These are phyloP conservation scores for Exserohilum turcica DNA, from an alignment of 2,329 filamentous ascomycete species.

Conservation along the genomic window DNA sequence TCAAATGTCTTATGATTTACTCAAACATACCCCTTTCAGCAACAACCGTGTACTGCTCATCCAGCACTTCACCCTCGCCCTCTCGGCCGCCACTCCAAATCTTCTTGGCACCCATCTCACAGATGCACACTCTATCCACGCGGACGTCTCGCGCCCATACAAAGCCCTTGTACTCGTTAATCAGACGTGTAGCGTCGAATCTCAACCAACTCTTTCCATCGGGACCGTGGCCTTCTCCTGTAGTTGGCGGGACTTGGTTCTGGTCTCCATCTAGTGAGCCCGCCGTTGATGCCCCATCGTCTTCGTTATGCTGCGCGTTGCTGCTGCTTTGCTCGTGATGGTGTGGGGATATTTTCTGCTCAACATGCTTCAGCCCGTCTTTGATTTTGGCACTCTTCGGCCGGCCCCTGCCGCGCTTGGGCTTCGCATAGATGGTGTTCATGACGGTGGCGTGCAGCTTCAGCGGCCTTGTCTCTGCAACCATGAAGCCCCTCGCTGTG, in stretches of 20 bases:
- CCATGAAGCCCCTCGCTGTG: constrained; percentile 60
- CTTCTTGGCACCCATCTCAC: constrained; percentile 83
- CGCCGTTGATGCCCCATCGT: constrained; percentile 10
- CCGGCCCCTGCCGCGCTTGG: constrained; percentile 38
- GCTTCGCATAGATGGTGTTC: constrained; percentile 79
- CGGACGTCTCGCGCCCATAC: constrained; percentile 72
- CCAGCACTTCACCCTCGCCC: constrained; percentile 54
- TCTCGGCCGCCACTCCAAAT: constrained; percentile 49
- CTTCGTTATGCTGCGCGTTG: background rate
- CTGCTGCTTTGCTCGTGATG: background rate
- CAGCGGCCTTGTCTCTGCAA: constrained; percentile 65
- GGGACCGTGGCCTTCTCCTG: constrained; percentile 11
- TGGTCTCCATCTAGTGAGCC: constrained; percentile 7
- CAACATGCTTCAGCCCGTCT: background rate
- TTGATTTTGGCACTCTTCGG: constrained; percentile 12
- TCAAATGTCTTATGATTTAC: background rate
- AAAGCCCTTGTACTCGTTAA: constrained; percentile 65
- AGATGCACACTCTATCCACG: constrained; percentile 76
- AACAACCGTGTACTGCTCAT: constrained; percentile 60
- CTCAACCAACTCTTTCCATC: constrained; percentile 41
- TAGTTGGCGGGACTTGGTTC: background rate
- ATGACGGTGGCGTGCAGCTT: constrained; percentile 83
- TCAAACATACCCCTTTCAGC: constrained; percentile 36
- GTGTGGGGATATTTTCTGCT: constrained; percentile 4
- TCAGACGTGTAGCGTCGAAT: constrained; percentile 50